Conservation (phyloP, 108 stramenopile species). For the Skeletonema menzelii region DNA sequence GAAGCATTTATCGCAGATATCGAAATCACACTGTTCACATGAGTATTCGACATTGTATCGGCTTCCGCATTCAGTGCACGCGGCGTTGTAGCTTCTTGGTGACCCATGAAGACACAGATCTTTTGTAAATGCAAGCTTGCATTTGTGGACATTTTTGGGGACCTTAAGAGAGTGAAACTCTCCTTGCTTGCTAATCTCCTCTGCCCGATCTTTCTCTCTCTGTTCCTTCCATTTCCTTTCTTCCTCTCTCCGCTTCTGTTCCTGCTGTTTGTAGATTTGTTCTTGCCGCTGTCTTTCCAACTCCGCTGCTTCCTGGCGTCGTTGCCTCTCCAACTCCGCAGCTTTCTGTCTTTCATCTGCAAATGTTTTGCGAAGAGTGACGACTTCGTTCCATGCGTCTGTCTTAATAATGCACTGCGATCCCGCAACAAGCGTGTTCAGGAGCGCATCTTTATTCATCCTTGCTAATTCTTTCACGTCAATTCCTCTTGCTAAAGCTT, state of each 20-base stretch:
- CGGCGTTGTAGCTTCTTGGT: not conserved
- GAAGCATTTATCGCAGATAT: conserved; percentile 21
- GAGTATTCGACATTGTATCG: not conserved
- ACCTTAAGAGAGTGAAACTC: not conserved
- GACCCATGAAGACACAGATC: conserved; percentile 10
- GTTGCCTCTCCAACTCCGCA: not conserved
- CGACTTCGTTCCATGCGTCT: conserved; percentile 17
- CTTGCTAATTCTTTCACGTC: conserved; percentile 1
- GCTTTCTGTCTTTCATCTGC: not conserved
- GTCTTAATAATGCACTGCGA: conserved; percentile 9
- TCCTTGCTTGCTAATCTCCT: conserved; percentile 5
- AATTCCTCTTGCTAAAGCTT: conserved; percentile 18
- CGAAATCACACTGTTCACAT: conserved; percentile 25
- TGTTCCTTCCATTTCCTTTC: conserved; percentile 5
- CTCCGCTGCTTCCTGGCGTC: not conserved
- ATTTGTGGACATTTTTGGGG: conserved; percentile 15
- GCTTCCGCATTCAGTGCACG: conserved; percentile 8
- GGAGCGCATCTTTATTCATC: conserved; percentile 13
- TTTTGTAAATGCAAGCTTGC: conserved; percentile 22
- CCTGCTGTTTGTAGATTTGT: not conserved
- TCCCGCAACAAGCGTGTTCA: conserved; percentile 13
- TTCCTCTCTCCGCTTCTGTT: not conserved
- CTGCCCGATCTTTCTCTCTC: conserved; percentile 2
- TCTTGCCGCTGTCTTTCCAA: not conserved
- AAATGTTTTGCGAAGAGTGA: conserved; percentile 2